A percentile compares a stretch with the other conserved stretches of the same genome.
These are phyloP conservation scores for Erysimum cheiri DNA, from an alignment of 441 rosid genomes.

Conservation along the genomic window DNA sequence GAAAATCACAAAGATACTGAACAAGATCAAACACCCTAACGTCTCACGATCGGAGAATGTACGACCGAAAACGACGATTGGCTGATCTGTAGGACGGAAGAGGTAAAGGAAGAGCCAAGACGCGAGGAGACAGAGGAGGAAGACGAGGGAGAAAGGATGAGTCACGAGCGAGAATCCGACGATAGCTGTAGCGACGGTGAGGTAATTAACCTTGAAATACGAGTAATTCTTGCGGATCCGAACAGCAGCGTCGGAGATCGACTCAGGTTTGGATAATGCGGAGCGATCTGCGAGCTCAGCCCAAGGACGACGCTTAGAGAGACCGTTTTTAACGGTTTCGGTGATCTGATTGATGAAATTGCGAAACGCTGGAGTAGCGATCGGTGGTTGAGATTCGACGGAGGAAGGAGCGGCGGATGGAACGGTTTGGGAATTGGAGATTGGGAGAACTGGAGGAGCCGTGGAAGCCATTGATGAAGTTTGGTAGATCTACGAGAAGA, in stretches of 20 bases:
- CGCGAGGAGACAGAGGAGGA: constrained; percentile 62
- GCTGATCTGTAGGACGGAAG: constrained; percentile 74
- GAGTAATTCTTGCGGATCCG: constrained; percentile 72
- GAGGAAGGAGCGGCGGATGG: constrained; percentile 44
- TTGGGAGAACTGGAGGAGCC: constrained; percentile 56
- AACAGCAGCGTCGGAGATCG: constrained; percentile 64
- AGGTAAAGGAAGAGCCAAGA: constrained; percentile 71
- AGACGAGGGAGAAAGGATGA: constrained; percentile 67
- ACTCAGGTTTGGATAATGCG: constrained; percentile 62
- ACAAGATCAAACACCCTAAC: constrained; percentile 57
- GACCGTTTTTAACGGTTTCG: constrained; percentile 56
- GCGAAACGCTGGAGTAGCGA: constrained; percentile 66
- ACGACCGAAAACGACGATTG: constrained; percentile 59
- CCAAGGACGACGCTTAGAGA: constrained; percentile 85
- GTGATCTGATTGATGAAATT: constrained; percentile 63
- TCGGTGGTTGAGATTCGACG: constrained; percentile 57
- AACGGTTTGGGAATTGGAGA: constrained; percentile 46
- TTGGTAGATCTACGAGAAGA: constrained; percentile 33
- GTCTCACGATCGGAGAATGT: constrained; percentile 78
- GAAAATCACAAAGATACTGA: constrained; percentile 65
- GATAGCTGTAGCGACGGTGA: constrained; percentile 56
- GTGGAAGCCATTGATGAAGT: constrained; percentile 51
- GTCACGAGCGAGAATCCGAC: constrained; percentile 69
- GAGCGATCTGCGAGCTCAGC: constrained; percentile 62
- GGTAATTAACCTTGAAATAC: constrained; percentile 71